Evolutionary conservation across 2,329 filamentous ascomycete genomes (phyloP).

Genomic region (Cytospora schulzeri): DNA sequence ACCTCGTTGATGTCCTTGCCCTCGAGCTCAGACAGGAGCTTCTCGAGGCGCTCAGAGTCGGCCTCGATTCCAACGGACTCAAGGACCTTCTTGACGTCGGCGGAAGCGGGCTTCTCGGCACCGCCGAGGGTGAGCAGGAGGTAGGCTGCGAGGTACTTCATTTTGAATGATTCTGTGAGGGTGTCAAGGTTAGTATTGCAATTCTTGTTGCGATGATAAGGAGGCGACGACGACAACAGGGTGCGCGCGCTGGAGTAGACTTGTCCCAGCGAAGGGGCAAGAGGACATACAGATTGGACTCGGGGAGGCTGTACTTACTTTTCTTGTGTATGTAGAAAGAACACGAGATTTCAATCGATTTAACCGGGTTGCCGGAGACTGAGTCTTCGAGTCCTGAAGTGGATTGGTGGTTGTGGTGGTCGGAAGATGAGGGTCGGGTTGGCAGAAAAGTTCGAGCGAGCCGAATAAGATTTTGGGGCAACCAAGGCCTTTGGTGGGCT

Average conservation of each 20-base stretch:
- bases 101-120: conserved; percentile 84
- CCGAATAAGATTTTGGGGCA: conserved; percentile 31
- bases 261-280: neutral
- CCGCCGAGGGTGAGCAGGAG: conserved; percentile 94
- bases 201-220: neutral
- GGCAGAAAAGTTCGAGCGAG: conserved; percentile 1
- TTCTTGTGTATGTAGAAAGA: conserved; percentile 45
- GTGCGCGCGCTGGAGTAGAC: no score
- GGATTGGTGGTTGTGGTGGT: conserved; percentile 31
- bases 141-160: conserved; percentile 99
- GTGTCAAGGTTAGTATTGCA: neutral
- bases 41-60: conserved; percentile 81
- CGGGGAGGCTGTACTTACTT: conserved; percentile 29
- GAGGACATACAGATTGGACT: neutral
- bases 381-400: conserved; percentile 87
- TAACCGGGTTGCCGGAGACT: conserved; percentile 99
- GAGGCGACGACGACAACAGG: neutral
- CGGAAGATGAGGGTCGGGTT: conserved; percentile 23
- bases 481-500: conserved; percentile 27
- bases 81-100: conserved; percentile 87
- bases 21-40: conserved; percentile 86
- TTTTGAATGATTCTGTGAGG: conserved; percentile 62
- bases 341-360: conserved; percentile 99
- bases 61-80: conserved; percentile 93
- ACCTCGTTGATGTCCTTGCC: conserved; percentile 95